These are phyloP conservation scores for Microdochium nivale DNA, from an alignment of 2,329 filamentous ascomycete species.

Conservation along the genomic window DNA sequence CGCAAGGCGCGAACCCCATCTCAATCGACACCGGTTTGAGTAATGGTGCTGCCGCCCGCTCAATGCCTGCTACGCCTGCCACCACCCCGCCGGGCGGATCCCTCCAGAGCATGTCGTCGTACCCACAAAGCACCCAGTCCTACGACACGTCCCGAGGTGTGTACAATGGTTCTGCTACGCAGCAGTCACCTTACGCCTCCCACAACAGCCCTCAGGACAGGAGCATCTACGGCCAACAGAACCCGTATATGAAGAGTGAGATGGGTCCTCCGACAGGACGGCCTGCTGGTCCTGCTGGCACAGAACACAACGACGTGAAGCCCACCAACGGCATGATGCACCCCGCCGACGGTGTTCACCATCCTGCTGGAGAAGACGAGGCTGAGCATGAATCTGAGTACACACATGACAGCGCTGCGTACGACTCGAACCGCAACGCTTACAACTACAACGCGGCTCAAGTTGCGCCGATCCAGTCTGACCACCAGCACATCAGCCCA, in stretches of 20 bases:
- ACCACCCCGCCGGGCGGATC: constrained; percentile 76
- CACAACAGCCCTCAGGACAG: constrained; percentile 50
- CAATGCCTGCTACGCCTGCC: constrained; percentile 84
- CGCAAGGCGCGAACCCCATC: constrained; percentile 60
- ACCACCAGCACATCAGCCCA: constrained; percentile 68
- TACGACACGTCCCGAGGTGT: constrained; percentile 74
- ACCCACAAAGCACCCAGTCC: constrained; percentile 56
- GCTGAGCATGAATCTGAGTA: constrained; percentile 76
- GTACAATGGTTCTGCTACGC: constrained; percentile 63
- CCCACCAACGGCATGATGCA: constrained; percentile 59
- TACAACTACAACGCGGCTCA: constrained; percentile 72
- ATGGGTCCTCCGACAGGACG: constrained; percentile 75
- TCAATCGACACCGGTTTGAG: constrained; percentile 73
- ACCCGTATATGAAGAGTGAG: constrained; percentile 70
- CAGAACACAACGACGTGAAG: constrained; percentile 58
- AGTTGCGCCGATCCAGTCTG: constrained; percentile 57
- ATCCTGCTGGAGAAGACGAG: constrained; percentile 53
- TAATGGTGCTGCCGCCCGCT: constrained; percentile 53
- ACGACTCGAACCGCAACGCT: constrained; percentile 61
- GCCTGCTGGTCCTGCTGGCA: constrained; percentile 45
- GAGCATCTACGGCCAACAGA: constrained; percentile 57
- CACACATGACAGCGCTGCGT: constrained; percentile 71
- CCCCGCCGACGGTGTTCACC: constrained; percentile 43
- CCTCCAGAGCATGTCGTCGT: constrained; percentile 71
- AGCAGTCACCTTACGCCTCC: constrained; percentile 63